These are phyloP conservation scores for Colletotrichum navitas DNA, from an alignment of 2,329 filamentous ascomycete species.

Conservation along the genomic window DNA sequence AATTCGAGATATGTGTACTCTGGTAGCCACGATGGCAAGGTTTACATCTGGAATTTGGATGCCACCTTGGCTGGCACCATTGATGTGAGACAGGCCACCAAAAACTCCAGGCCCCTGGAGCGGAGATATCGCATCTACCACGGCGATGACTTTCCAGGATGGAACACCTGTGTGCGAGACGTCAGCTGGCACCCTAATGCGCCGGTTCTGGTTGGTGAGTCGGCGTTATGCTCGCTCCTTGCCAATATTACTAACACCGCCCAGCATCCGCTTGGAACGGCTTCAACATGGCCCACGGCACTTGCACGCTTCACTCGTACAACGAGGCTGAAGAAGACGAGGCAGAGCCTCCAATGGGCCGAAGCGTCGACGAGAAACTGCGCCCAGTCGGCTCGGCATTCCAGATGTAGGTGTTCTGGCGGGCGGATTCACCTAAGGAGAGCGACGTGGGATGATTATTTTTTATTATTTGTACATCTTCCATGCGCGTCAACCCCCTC, in stretches of 20 bases:
- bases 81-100: conserved; percentile 80
- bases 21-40: conserved; percentile 88
- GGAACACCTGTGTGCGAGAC: conserved; percentile 87
- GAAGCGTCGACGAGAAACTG: conserved; percentile 72
- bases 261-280: conserved; percentile 87
- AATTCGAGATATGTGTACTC: conserved; percentile 94
- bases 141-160: conserved; percentile 67
- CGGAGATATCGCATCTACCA: conserved; percentile 68
- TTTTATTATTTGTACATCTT: conserved; percentile 39
- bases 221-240: neutral
- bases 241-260: neutral
- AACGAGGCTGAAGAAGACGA: conserved; percentile 79
- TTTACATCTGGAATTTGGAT: conserved; percentile 94
- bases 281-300: conserved; percentile 78
- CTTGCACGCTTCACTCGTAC: conserved; percentile 83
- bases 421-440: neutral
- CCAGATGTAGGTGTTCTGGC: conserved; percentile 2
- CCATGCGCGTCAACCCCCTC: conserved; percentile 36
- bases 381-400: conserved; percentile 47
- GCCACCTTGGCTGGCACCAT: conserved; percentile 84
- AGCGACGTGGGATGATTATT: conserved; percentile 37
- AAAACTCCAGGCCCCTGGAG: conserved; percentile 69
- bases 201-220: conserved; percentile 78
- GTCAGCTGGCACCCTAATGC: conserved; percentile 91
- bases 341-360: conserved; percentile 68